Evolutionary conservation across 148 eudicot species (phyloP).

Genomic region (Rhododendron simsii): DNA sequence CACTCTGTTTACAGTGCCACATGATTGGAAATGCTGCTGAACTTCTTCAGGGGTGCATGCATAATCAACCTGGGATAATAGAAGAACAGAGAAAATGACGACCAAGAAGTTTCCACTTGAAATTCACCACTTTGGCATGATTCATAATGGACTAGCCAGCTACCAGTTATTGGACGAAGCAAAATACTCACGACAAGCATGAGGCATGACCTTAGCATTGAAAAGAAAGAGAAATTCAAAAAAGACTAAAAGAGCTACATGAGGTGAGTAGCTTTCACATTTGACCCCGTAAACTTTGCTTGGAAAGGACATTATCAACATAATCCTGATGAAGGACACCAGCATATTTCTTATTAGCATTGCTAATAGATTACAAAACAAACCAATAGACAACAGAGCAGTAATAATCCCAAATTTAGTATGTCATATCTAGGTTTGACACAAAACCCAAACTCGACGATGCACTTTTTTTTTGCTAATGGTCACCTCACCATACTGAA

Average conservation of each 20-base stretch:
- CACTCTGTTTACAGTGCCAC: constrained; percentile 89
- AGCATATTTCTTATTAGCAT: neutral
- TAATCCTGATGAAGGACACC: neutral
- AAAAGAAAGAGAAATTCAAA: neutral
- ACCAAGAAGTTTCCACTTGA: neutral
- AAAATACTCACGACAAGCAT: neutral
- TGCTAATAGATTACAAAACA: neutral
- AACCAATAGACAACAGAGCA: neutral
- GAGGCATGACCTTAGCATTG: neutral
- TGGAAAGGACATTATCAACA: neutral
- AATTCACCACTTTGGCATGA: neutral
- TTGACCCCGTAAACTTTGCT: neutral
- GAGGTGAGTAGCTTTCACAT: neutral
- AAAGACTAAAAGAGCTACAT: neutral
- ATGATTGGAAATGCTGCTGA: constrained; percentile 91
- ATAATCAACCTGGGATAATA: constrained; percentile 75
- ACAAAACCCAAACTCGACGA: neutral
- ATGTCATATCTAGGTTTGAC: neutral
- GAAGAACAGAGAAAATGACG: neutral
- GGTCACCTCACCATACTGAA: neutral
- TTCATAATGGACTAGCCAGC: neutral
- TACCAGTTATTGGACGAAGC: neutral
- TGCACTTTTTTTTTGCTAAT: neutral
- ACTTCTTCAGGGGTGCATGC: constrained; percentile 99
- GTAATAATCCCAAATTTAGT: neutral